Conservation (phyloP, 75 land plant species). For the Picea glauca region DNA sequence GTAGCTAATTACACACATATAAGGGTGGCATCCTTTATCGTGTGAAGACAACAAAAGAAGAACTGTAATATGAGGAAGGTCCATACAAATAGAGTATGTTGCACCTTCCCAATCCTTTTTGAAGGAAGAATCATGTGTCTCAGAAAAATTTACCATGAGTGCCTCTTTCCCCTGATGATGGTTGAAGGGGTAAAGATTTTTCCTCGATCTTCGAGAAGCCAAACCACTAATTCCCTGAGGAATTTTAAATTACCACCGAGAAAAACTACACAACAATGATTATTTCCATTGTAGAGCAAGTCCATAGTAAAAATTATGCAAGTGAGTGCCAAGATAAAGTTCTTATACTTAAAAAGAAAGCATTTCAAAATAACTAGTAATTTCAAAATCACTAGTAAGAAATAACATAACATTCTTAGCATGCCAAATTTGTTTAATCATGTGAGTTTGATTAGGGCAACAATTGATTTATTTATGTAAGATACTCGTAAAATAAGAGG, state of each 20-base stretch:
- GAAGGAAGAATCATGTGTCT: not conserved
- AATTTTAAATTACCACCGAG: not conserved
- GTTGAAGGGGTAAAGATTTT: not conserved
- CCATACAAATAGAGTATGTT: constrained; percentile 61
- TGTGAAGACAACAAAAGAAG: constrained; percentile 53
- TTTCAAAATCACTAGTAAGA: not conserved
- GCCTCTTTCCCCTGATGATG: not conserved
- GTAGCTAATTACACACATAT: constrained; percentile 69
- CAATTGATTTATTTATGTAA: no score
- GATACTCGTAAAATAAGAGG: no score
- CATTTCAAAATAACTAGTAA: not conserved
- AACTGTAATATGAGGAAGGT: constrained; percentile 66
- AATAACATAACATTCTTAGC: not conserved
- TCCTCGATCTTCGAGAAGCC: constrained; percentile 9
- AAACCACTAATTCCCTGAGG: not conserved
- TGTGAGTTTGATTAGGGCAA: not conserved
- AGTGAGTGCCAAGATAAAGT: not conserved
- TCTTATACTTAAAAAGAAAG: not conserved
- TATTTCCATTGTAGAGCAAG: not conserved
- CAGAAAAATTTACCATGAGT: not conserved
- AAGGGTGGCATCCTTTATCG: constrained; percentile 62
- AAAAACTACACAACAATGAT: not conserved
- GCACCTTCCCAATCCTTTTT: constrained; percentile 59
- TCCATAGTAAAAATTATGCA: not conserved
- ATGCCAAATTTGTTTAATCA: not conserved